phyloP scores from a whole-genome alignment of 768 basidiomycete genomes.

The Artomyces pyxidatus region DNA sequence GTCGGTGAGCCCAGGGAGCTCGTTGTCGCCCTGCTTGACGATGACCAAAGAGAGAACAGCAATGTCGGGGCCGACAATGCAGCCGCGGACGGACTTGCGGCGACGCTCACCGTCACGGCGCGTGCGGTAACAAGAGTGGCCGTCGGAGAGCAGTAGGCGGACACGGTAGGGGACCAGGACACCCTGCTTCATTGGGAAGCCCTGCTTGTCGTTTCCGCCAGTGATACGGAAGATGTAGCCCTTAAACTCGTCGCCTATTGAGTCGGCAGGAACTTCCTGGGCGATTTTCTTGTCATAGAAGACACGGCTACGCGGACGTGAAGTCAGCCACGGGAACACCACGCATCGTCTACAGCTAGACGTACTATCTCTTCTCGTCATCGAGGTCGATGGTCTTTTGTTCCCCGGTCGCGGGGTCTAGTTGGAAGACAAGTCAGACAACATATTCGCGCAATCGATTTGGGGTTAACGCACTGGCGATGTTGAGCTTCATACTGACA shows the following conservation, averaged over 20 bases:
- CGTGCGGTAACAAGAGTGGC: constrained; percentile 95
- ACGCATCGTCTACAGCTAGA: not conserved
- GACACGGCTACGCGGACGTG: constrained; percentile 53
- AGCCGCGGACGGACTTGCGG: constrained; percentile 98
- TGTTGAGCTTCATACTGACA: constrained; percentile 90
- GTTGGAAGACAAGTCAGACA: not conserved
- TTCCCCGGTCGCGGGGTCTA: constrained; percentile 93
- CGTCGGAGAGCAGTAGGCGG: constrained; percentile 86
- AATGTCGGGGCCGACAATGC: constrained; percentile 96
- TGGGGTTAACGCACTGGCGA: constrained; percentile 65
- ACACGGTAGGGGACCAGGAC: constrained; percentile 93
- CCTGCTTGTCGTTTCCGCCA: constrained; percentile 97
- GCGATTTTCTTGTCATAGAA: constrained; percentile 97
- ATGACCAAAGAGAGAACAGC: constrained; percentile 90
- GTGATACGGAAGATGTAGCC: constrained; percentile 96
- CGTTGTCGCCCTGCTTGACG: constrained; percentile 90
- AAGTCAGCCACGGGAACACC: not conserved
- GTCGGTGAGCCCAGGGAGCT: constrained; percentile 90
- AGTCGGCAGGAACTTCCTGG: constrained; percentile 88
- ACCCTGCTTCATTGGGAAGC: constrained; percentile 99
- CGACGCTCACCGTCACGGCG: constrained; percentile 93
- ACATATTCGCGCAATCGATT: not conserved
- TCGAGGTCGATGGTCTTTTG: constrained; percentile 96
- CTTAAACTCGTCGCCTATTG: constrained; percentile 92
- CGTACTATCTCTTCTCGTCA: constrained; percentile 81